These are phyloP conservation scores for Apophysomyces ossiformis DNA, from an alignment of 371 early-diverging fungal genomes.

Conservation along the genomic window DNA sequence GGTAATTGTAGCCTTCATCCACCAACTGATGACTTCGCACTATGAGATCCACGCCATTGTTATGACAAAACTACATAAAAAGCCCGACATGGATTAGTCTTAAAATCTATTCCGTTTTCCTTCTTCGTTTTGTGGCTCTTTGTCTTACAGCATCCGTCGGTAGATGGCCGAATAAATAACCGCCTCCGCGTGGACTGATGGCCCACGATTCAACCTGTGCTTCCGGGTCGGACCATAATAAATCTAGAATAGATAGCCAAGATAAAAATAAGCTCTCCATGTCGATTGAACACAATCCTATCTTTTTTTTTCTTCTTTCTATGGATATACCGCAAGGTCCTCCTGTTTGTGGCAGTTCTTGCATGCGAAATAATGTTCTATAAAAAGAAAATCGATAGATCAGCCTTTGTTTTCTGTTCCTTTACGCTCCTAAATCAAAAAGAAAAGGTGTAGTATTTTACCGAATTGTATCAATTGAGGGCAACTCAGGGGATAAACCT, in stretches of 20 bases:
- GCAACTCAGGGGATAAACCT: conserved; percentile 95
- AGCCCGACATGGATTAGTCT: background rate
- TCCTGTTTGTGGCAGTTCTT: conserved; percentile 55
- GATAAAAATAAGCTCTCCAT: no score
- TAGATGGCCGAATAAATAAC: conserved; percentile 97
- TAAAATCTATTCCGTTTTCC: background rate
- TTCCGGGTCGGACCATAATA: conserved; percentile 99
- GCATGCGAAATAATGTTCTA: conserved; percentile 55
- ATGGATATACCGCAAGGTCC: conserved; percentile 48
- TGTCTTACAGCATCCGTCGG: conserved; percentile 76
- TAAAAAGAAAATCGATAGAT: background rate
- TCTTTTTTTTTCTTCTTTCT: no score
- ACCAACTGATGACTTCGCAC: conserved; percentile 97
- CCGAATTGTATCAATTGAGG: conserved; percentile 56
- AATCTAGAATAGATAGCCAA: conserved; percentile 51
- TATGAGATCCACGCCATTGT: conserved; percentile 93
- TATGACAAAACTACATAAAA: conserved; percentile 85
- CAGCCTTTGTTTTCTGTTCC: background rate
- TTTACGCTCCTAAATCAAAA: no score
- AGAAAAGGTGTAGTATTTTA: conserved; percentile 10
- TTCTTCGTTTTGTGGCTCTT: no score
- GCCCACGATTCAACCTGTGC: conserved; percentile 96
- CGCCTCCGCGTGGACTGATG: conserved; percentile 98
- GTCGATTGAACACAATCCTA: no score
- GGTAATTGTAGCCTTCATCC: conserved; percentile 97